Evolutionary conservation across 2,329 filamentous ascomycete species (phyloP).

Genomic region (Penicillium sp.): DNA sequence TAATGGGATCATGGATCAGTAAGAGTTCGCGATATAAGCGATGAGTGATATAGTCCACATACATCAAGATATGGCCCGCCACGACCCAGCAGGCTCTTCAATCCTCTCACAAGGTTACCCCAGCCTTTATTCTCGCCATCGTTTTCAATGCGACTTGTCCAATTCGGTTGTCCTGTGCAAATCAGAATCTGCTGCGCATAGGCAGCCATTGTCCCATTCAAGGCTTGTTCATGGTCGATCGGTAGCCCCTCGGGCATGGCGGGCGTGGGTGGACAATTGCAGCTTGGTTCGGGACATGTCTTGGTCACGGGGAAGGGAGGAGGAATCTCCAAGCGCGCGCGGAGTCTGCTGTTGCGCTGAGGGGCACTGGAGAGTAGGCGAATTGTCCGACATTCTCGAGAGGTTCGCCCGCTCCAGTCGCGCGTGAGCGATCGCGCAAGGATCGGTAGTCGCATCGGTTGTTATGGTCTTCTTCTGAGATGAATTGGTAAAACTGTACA

Average conservation of each 20-base stretch:
- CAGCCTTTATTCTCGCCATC: conserved; percentile 58
- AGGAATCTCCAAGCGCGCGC: conserved; percentile 37
- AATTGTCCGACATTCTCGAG: conserved; percentile 4
- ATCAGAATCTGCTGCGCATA: conserved; percentile 83
- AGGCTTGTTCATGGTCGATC: conserved; percentile 68
- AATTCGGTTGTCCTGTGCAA: conserved; percentile 76
- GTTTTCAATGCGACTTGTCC: conserved; percentile 81
- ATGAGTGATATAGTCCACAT: conserved; percentile 12
- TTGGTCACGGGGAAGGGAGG: conserved; percentile 50
- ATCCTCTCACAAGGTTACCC: conserved; percentile 57
- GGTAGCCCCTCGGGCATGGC: conserved; percentile 67
- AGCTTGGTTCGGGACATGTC: conserved; percentile 72
- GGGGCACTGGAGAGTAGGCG: conserved; percentile 27
- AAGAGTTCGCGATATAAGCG: neutral
- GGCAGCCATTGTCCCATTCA: conserved; percentile 73
- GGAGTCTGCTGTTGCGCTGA: conserved; percentile 18
- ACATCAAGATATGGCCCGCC: conserved; percentile 66
- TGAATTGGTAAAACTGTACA: neutral
- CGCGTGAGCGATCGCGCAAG: conserved; percentile 16
- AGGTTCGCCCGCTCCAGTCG: conserved; percentile 14
- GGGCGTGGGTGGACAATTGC: conserved; percentile 69
- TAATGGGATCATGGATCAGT: conserved; percentile 3
- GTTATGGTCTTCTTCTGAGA: neutral
- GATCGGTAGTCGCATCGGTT: conserved; percentile 17
- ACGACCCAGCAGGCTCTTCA: conserved; percentile 67